phyloP scores from a whole-genome alignment of 768 basidiomycete species.

The Podaxis sp. region DNA sequence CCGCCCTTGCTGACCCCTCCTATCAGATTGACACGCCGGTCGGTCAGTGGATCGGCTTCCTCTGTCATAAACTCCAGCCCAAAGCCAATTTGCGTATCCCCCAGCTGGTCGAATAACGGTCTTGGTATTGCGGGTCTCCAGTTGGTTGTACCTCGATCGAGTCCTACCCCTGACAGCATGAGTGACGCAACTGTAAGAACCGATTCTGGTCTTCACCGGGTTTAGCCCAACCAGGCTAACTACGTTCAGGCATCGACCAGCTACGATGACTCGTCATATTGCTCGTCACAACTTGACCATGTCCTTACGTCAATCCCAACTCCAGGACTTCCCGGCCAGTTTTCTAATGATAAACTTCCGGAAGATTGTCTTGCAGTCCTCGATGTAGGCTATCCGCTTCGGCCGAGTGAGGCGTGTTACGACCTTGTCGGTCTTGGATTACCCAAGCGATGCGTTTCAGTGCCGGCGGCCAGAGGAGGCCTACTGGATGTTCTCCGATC shows the following conservation, averaged over 20 bases:
- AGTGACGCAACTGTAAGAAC: not conserved
- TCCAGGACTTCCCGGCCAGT: not conserved
- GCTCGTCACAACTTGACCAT: not conserved
- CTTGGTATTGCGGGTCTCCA: slow-evolving; percentile 5
- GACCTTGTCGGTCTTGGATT: slow-evolving; percentile 3
- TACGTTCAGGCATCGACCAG: not conserved
- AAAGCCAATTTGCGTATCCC: not conserved
- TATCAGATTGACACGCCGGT: not conserved
- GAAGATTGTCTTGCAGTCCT: slow-evolving; percentile 7
- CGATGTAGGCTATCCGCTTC: slow-evolving; percentile 4
- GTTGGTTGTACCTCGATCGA: not conserved
- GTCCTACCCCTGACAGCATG: no score
- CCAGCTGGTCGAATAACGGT: slow-evolving; percentile 1
- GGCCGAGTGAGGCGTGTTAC: slow-evolving; percentile 1
- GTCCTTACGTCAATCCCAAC: not conserved
- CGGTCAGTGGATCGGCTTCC: not conserved
- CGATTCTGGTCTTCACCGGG: not conserved
- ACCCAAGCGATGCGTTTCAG: not conserved
- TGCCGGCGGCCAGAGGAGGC: not conserved
- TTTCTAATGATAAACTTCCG: not conserved
- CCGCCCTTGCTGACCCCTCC: not conserved
- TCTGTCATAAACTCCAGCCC: not conserved
- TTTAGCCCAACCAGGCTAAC: not conserved
- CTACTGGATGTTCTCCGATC: not conserved
- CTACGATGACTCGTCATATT: not conserved